Base-by-base conservation (phyloP, 257 asterid genomes). In the Solanum piurae region DNA sequence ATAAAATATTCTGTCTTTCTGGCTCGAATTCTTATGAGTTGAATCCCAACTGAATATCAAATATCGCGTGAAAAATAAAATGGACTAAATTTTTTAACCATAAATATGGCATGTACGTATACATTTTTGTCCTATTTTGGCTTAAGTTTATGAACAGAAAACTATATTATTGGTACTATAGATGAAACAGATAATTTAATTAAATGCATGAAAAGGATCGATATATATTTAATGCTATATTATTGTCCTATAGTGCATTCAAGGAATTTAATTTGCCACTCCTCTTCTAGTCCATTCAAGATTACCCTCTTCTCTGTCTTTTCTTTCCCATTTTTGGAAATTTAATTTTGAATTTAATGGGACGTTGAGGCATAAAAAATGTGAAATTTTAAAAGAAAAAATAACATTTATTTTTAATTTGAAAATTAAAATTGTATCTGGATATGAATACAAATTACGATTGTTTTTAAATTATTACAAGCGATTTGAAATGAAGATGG, bases 161-260 rank as follows among this genome's bases (percentile, higher is more conserved):
- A 79, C 25, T 80, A 44, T 80, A 44, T 44, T 29, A 29, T 80
- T 46, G 29, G 42, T 29, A 29, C 85, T 18, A 80, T 46, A 46
- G 68, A 29, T 80, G 85, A 80, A 80, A 80, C 27, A 46, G 85
- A 80, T 46, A 80, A 80, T 29, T 27, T 29, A 29, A 79, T 29
- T 80, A 80, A 80, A 46, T 80, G 66, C 40, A 27, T 29, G 68
- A 80, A 46, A 46, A 80, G 68, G 4, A 55, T 18, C 64, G 42
- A 80, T 29, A 46, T 44, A 80, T 29, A 46, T 44, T 80, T 46
- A 80, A 27, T 46, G 12, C 2, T 79, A 46, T 80, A 29, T 44
- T 46, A 79, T 27, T 80, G 85, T 80, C 40, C 7, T 46, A 27
- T 49, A 9, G 68, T 82, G 29, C 85, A 82, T 49, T 46, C 29